These are phyloP conservation scores for Oidium heveae DNA, from an alignment of 2,329 filamentous ascomycete genomes.

Conservation along the genomic window DNA sequence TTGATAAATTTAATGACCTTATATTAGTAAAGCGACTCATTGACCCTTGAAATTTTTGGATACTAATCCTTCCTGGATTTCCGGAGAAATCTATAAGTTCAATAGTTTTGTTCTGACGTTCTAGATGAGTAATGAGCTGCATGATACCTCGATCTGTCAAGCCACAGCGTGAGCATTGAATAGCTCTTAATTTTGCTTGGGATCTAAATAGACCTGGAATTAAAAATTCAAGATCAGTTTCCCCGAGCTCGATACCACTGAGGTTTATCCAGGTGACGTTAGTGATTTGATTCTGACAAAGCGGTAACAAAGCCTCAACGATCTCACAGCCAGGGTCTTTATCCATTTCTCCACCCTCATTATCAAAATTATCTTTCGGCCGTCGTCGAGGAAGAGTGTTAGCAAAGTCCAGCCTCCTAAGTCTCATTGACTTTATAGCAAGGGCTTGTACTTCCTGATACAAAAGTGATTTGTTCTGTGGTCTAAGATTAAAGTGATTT, in stretches of 20 bases:
- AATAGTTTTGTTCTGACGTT: constrained; percentile 38
- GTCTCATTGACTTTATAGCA: constrained; percentile 35
- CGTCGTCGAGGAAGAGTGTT: constrained; percentile 31
- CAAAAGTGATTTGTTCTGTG: constrained; percentile 23
- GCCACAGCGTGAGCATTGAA: constrained; percentile 40
- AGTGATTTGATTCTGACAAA: constrained; percentile 40
- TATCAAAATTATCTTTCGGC: constrained; percentile 17
- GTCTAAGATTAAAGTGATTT: constrained; percentile 13
- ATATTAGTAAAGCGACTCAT: constrained; percentile 41
- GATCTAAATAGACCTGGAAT: constrained; percentile 43
- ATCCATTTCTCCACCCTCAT: constrained; percentile 21
- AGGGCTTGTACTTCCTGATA: constrained; percentile 44
- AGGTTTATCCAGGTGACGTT: constrained; percentile 47
- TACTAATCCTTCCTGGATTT: constrained; percentile 37
- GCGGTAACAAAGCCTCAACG: constrained; percentile 40
- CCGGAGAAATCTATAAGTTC: constrained; percentile 43
- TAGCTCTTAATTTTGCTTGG: constrained; percentile 36
- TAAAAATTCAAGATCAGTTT: constrained; percentile 39
- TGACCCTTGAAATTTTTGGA: constrained; percentile 37
- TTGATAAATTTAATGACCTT: constrained; percentile 38
- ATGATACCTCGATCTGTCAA: constrained; percentile 31
- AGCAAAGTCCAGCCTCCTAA: constrained; percentile 40
- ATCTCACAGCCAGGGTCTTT: constrained; percentile 42
- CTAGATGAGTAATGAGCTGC: constrained; percentile 35
- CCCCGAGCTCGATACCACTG: constrained; percentile 43